phyloP scores from a whole-genome alignment of 371 early-diverging fungal species.

The Rhizoclosmatium hyalinum region DNA sequence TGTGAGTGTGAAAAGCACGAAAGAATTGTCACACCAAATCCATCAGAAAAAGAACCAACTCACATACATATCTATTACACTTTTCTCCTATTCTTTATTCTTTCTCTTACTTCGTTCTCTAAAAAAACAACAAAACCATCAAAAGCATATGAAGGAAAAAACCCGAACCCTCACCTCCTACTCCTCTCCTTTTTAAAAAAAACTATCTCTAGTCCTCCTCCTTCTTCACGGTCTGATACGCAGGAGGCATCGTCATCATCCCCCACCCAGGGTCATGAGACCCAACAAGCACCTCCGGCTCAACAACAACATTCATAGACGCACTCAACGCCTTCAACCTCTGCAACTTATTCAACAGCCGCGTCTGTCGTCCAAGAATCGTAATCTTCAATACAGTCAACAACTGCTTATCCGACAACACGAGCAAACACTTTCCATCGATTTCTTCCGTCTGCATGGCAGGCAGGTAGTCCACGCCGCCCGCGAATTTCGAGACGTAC shows the following conservation, averaged over 20 bases:
- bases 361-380: not conserved
- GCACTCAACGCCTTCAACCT: conserved; percentile 5
- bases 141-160: no score
- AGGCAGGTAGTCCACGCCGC: not conserved
- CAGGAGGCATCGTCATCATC: not conserved
- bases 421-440: conserved; percentile 5
- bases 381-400: not conserved
- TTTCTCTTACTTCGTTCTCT: no score
- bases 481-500: not conserved
- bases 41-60: no score
- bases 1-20: no score
- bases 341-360: not conserved
- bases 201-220: not conserved
- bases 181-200: no score
- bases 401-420: conserved; percentile 1
- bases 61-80: no score
- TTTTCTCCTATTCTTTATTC: no score
- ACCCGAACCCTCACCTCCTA: no score
- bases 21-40: no score
- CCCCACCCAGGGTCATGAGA: not conserved
- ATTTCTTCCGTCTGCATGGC: conserved; percentile 6
- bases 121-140: no score
- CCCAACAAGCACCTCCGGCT: not conserved
- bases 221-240: not conserved
- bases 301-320: not conserved